Percentiles rank a stretch among this genome's conserved stretches.
phyloP scores from a whole-genome alignment of 345 rosid genomes.

The Citrus sp. region DNA sequence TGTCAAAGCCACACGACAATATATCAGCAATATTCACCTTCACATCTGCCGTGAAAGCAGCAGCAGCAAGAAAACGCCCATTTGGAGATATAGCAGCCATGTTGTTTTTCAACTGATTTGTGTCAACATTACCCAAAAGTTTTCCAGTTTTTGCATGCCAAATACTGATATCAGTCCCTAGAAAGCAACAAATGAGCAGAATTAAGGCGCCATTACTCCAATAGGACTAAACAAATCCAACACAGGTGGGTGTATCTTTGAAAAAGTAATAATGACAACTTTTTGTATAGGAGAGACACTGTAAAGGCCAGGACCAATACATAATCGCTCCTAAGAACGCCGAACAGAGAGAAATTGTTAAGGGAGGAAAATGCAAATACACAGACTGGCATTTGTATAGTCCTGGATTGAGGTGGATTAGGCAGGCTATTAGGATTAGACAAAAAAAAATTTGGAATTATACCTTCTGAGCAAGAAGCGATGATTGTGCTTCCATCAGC shows the following conservation, averaged over 20 bases:
- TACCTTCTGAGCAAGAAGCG: constrained; percentile 95
- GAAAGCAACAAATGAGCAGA: constrained; percentile 14
- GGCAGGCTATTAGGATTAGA: neutral
- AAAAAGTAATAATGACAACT: neutral
- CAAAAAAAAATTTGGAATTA: neutral
- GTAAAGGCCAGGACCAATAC: neutral
- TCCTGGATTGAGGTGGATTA: neutral
- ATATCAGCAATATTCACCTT: constrained; percentile 48
- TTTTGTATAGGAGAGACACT: neutral
- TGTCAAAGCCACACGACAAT: neutral
- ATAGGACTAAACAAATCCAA: neutral
- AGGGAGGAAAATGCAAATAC: neutral
- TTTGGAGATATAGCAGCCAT: constrained; percentile 93
- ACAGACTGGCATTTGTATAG: neutral
- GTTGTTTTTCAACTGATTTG: constrained; percentile 91
- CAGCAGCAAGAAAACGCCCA: constrained; percentile 97
- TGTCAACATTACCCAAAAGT: constrained; percentile 74
- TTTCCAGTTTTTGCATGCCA: constrained; percentile 98
- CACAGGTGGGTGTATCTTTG: neutral
- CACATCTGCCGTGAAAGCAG: constrained; percentile 98
- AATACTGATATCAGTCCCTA: constrained; percentile 89
- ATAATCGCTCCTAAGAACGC: neutral
- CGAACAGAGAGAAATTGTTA: neutral
- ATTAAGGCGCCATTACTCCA: constrained; percentile 1
- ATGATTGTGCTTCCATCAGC: constrained; percentile 81